Base-by-base conservation (phyloP, 1,139 yeast genomes). In the Candida pseudoviswanathii region DNA sequence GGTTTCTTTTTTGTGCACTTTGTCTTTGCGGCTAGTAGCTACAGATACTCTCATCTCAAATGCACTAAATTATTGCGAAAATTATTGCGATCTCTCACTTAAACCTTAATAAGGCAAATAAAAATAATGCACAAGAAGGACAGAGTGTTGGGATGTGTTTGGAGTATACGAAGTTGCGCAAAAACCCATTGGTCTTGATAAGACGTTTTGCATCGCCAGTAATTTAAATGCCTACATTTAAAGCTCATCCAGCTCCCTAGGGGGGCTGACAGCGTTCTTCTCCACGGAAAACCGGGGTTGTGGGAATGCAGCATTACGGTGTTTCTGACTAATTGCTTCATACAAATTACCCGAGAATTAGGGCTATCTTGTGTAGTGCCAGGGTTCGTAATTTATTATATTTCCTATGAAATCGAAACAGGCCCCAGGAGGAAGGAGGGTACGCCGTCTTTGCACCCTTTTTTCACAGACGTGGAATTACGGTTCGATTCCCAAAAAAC, bases 341-440 rank as follows among this genome's bases (percentile, higher is more conserved):
- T 16, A 16, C 16, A 16, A 34, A 34, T 34, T 16, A 34, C 38
- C 38, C 25, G 25, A 34, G 38, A 16, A 34, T 16, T 34, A 34
- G 7, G 8, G 25, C 38, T 34, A 8, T 6, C 34, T 9, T 16
- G 16, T 16, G 16, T 16, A 16, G 16, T 16, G 16, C n/a, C 34
- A 34, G 38, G 38, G 38, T 34, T 34, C 38, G 21, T 34, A 34
- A 34, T 16, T 32, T 32, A 32, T 32, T 32, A 32, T 32, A 32
- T 32, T 32, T 9, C 10, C 34, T 2, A n/a, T 32, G 16, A 7
- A 11, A 10, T 10, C 16, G 4, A 21, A 16, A 16, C 16, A 16
- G 16, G 16, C 16, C 16, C 16, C 16, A 16, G 16, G 16, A 16
- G 16, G 16, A 16, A 16, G 16, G 16, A 16, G 16, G 16, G 16